Evolutionary conservation across 129 eudicot genomes (phyloP).

Genomic region (Erigeron canadensis): DNA sequence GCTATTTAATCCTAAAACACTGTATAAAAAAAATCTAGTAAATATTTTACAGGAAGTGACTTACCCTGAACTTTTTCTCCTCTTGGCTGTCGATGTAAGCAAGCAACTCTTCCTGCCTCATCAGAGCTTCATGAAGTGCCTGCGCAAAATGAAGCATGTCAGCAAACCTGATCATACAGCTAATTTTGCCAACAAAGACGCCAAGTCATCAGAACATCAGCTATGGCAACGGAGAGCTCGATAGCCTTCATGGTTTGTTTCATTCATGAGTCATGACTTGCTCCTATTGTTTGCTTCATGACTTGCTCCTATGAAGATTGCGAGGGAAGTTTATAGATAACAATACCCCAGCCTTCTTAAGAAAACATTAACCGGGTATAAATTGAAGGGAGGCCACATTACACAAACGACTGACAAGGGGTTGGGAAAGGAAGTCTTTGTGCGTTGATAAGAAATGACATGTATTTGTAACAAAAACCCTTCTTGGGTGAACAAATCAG

Average conservation of each 20-base stretch:
- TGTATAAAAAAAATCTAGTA: background rate
- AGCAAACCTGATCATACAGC: slow-evolving; percentile 8
- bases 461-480: too few species aligned
- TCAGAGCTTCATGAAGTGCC: slow-evolving; percentile 91
- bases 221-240: background rate
- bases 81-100: slow-evolving; percentile 90
- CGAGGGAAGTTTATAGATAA: too few species aligned
- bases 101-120: slow-evolving; percentile 96
- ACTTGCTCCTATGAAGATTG: background rate
- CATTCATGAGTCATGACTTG: too few species aligned
- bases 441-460: too few species aligned
- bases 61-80: slow-evolving; percentile 70
- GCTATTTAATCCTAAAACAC: slow-evolving; percentile 4
- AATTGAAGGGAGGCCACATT: too few species aligned
- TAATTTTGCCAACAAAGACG: slow-evolving; percentile 5
- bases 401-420: too few species aligned
- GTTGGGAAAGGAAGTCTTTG: too few species aligned
- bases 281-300: background rate
- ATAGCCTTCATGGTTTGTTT: background rate
- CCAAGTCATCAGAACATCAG: background rate
- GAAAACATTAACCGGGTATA: too few species aligned
- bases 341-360: too few species aligned
- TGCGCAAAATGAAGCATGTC: slow-evolving; percentile 28
- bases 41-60: slow-evolving; percentile 4
- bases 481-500: too few species aligned